Percentiles rank a stretch among this genome's conserved stretches.
Evolutionary conservation across 164 flowering plant species (phyloP).

Genomic region (Chimonanthus praecox): DNA sequence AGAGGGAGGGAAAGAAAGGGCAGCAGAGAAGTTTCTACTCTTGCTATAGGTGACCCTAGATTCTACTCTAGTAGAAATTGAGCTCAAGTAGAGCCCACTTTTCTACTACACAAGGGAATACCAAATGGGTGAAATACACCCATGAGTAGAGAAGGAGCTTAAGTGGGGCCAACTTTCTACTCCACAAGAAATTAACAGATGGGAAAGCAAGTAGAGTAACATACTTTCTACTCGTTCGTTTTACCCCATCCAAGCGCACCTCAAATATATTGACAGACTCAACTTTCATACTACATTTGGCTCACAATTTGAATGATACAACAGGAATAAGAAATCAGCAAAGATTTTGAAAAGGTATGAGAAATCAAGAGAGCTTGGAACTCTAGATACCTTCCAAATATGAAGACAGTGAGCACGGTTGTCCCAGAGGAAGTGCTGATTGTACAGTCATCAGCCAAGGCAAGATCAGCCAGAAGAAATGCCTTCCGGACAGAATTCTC

Average conservation of each 20-base stretch:
- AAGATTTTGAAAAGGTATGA: not conserved
- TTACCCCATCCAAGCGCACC: not conserved
- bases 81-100: too few relatives aligned
- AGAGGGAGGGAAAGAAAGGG: too few relatives aligned
- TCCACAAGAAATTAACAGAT: too few relatives aligned
- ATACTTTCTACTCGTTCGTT: too few relatives aligned
- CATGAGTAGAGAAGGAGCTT: too few relatives aligned
- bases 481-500: conserved; percentile 52
- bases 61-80: too few relatives aligned
- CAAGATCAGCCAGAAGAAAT: conserved; percentile 66
- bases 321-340: not conserved
- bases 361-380: not conserved
- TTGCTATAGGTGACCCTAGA: too few relatives aligned
- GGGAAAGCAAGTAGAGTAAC: too few relatives aligned
- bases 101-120: too few relatives aligned
- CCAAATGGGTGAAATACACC: too few relatives aligned
- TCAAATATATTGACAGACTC: not conserved
- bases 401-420: conserved; percentile 72
- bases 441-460: conserved; percentile 63
- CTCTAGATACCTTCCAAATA: conserved; percentile 61
- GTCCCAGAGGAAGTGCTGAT: conserved; percentile 76
- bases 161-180: too few relatives aligned
- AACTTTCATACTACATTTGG: not conserved
- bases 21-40: too few relatives aligned
- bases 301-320: not conserved